Base-by-base conservation (phyloP, 805 yeast genomes). In the Myxozyma neotropica region DNA sequence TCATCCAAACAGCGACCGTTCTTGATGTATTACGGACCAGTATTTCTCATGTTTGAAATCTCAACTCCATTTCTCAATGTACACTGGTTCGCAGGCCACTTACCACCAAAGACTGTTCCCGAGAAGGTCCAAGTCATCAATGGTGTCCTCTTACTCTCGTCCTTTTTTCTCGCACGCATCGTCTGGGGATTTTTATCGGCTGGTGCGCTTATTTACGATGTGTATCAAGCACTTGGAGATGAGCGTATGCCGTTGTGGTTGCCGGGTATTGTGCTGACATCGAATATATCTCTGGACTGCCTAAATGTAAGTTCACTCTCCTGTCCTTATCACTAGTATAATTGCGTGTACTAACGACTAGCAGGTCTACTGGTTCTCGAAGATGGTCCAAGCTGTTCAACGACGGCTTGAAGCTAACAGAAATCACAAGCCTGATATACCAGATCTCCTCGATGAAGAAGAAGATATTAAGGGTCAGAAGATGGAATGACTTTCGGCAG, bases 31-130 rank as follows among this genome's bases (percentile, higher is more conserved):
- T 87, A 88, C 83, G 81, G 88, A 27, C 93, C 96, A 1, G 83
- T 86, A 21, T 94, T 92, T 72, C 78, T 94, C 68, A 72, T 88
- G 51, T 94, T 88, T 73, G 99, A 94, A 75, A 80, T 88, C 42
- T 87, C 96, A 48, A 89, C 97, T 1, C 98, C 98, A 7, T 94
- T 94, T 74, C 96, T 94, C 63, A 95, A 94, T 74, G 72, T 89
- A 71, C 89, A 94, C 73, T 94, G 97, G 97, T 92, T 87, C 73
- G 85, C 90, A 35, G 80, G 87, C 33, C 86, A 88, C 68, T 77
- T 91, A 17, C 94, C 96, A 0, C 79, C 79, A 1, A 88, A 87
- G 2, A 73, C 83, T 2, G 78, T 89, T 53, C 84, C 88, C 43
- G 78, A 77, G 24, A 77, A 70, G n/a, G 31, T 62, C 7, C 70